Base-by-base conservation (phyloP, 2,329 filamentous ascomycete genomes). In the Botryotinia narcissicola region DNA sequence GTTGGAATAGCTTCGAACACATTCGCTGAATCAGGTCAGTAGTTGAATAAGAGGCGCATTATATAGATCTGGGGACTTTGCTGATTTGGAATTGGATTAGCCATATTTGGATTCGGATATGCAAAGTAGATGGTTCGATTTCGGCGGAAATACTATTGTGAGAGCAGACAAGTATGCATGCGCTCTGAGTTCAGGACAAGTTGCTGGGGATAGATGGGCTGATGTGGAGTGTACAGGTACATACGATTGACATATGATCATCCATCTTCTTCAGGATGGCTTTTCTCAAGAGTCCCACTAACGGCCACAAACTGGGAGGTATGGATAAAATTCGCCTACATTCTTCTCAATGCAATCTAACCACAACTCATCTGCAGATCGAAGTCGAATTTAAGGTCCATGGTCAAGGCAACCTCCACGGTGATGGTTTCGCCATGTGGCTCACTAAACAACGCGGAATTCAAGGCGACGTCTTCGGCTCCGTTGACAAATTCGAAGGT, bases 91-190 rank as follows among this genome's bases (percentile, higher is more conserved):
- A 72, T 54, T 73, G 44, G 72, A 77, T 75, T 81, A 98, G 92
- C 96, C 96, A 75, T 99, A 98, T 84, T 90, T 99, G 79, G 96
- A 99, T 85, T 96, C 94, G 75, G 96, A 98, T 83, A 95, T 98
- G 91, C 93, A 97, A 85, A 97, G 93, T 85, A 92, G 96, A 82
- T 99, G 96, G 95, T 99, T 95, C 84, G 96, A 99, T 85, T 99
- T 97, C 88, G 96, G 96, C 82, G 96, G 95, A 81, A 94, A 97
- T 85, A 94, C 95, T 59, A 91, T 99, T 79, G 88, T 98, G 80
- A 86, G 89, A 79, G 90, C 89, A 77, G 89, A 91, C 81, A 87
- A 87, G 89, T 91, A 89, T 76, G 87, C 83, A n/a, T 59, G 37
- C 62, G 37, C 48, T 12, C 20, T 35, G n/a, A 59, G 6, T 25